phyloP scores from a whole-genome alignment of 2,329 filamentous ascomycete species.

The Fusarium udum region DNA sequence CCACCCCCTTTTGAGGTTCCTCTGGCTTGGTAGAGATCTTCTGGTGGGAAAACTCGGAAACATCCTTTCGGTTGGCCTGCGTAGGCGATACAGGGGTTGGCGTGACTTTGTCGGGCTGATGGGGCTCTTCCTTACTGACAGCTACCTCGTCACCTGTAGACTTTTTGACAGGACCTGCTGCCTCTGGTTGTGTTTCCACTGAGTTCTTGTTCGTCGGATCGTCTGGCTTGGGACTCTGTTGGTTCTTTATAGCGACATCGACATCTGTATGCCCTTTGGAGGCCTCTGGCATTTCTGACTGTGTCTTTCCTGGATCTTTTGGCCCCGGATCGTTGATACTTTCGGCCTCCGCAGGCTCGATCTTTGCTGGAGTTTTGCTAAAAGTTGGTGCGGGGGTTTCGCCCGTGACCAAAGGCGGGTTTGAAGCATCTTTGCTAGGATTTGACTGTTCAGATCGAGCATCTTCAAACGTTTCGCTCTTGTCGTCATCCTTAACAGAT shows the following conservation, averaged over 20 bases:
- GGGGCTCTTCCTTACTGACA: conserved; percentile 9
- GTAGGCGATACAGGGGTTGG: conserved; percentile 12
- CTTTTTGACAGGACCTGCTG: conserved; percentile 1
- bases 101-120: conserved; percentile 26
- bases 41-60: conserved; percentile 93
- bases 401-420: neutral
- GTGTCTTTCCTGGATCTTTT: neutral
- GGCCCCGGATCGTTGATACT: conserved; percentile 2
- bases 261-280: conserved; percentile 9
- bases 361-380: conserved; percentile 8
- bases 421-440: conserved; percentile 18
- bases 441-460: conserved; percentile 49
- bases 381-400: conserved; percentile 3
- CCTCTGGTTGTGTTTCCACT: neutral
- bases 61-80: conserved; percentile 38
- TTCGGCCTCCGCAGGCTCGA: conserved; percentile 13
- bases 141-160: conserved; percentile 11
- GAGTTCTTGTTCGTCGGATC: conserved; percentile 14
- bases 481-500: conserved; percentile 45
- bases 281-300: neutral
- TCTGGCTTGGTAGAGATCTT: conserved; percentile 69
- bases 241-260: conserved; percentile 8
- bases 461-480: conserved; percentile 51
- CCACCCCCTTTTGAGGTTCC: conserved; percentile 58
- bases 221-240: neutral